phyloP scores from a whole-genome alignment of 257 asterid species.

The Henckelia pumila region DNA sequence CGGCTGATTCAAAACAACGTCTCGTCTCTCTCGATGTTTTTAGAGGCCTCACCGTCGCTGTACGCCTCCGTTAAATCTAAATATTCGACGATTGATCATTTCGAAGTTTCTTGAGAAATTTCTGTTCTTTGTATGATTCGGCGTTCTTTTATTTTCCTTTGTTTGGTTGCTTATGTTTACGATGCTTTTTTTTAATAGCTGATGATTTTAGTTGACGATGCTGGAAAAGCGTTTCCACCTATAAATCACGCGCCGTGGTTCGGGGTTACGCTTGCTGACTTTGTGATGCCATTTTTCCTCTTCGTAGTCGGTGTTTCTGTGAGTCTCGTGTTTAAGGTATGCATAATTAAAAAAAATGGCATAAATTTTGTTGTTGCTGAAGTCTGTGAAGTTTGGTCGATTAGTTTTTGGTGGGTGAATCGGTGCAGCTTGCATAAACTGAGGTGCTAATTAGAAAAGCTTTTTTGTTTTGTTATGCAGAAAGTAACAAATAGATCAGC shows the following conservation, averaged over 20 bases:
- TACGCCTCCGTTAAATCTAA: conserved; percentile 27
- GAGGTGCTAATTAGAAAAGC: conserved; percentile 2
- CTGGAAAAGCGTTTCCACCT: conserved; percentile 83
- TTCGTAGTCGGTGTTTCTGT: conserved; percentile 81
- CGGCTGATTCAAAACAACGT: conserved; percentile 55
- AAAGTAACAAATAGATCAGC: conserved; percentile 51
- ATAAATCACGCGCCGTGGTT: conserved; percentile 94
- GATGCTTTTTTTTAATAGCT: conserved; percentile 36
- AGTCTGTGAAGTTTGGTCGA: background rate
- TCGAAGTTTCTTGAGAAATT: background rate
- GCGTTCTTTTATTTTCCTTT: conserved; percentile 2
- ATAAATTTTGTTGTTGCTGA: conserved; percentile 3
- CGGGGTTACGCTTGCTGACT: conserved; percentile 89
- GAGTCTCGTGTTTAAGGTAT: conserved; percentile 82
- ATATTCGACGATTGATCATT: background rate
- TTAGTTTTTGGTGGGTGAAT: background rate
- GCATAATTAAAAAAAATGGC: conserved; percentile 7
- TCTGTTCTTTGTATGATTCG: background rate
- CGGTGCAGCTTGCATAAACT: conserved; percentile 5
- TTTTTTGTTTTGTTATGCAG: conserved; percentile 42
- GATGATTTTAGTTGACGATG: conserved; percentile 94
- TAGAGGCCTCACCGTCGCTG: conserved; percentile 92
- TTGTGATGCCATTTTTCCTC: conserved; percentile 95
- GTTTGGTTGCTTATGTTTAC: conserved; percentile 5
- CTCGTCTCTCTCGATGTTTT: conserved; percentile 83